Evolutionary conservation across 768 basidiomycete genomes (phyloP).

Genomic region (Tephrocybe rancida): DNA sequence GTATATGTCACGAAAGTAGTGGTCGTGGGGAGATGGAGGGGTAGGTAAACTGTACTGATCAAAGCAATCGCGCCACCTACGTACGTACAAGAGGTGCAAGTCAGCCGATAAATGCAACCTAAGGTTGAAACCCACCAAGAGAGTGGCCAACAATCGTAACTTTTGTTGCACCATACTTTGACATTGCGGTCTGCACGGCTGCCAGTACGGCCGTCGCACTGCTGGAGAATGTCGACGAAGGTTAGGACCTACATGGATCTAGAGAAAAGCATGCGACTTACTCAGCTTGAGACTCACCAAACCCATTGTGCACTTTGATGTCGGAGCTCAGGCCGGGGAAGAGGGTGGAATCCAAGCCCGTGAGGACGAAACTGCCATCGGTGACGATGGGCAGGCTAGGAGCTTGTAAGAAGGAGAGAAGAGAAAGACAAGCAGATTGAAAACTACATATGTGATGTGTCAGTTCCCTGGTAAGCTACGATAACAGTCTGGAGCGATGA

Average conservation of each 20-base stretch:
- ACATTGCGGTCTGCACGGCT: slow-evolving; percentile 45
- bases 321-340: slow-evolving; percentile 51
- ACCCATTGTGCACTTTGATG: slow-evolving; percentile 50
- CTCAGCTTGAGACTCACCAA: slow-evolving; percentile 45
- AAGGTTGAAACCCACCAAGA: slow-evolving; percentile 23
- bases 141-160: slow-evolving; percentile 53
- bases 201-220: slow-evolving; percentile 42
- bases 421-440: background rate
- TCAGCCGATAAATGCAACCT: background rate
- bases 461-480: slow-evolving; percentile 18
- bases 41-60: slow-evolving; percentile 28
- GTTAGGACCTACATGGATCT: too few species aligned
- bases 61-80: slow-evolving; percentile 24
- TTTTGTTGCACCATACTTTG: slow-evolving; percentile 29
- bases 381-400: slow-evolving; percentile 34
- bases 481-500: slow-evolving; percentile 13
- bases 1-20: slow-evolving; percentile 22
- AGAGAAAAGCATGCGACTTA: too few species aligned
- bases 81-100: background rate
- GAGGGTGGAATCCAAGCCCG: slow-evolving; percentile 35
- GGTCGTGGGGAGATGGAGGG: slow-evolving; percentile 19
- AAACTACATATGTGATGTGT: slow-evolving; percentile 28
- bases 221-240: slow-evolving; percentile 20
- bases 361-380: slow-evolving; percentile 40
- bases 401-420: background rate